Conservation (phyloP, 2,329 filamentous ascomycete genomes). For the Acrocalymma vagum region DNA sequence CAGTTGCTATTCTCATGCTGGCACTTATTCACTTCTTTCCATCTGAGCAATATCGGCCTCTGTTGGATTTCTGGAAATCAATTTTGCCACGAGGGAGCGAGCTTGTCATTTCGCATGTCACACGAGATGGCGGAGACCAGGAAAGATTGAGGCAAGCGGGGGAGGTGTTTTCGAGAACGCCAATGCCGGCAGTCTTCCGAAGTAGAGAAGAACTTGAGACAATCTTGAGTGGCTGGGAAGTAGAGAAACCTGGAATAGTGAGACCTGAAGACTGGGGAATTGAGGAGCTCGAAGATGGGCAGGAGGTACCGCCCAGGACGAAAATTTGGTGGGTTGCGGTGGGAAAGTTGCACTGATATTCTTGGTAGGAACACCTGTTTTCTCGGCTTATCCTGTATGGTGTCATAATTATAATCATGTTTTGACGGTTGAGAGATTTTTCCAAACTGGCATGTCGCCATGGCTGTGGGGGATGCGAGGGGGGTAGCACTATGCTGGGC, state of each 20-base stretch:
- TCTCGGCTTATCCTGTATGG: too few relatives aligned
- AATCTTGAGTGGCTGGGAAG: constrained; percentile 12
- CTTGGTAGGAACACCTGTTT: too few relatives aligned
- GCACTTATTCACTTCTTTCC: constrained; percentile 14
- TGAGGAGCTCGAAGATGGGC: constrained; percentile 5
- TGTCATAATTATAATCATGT: too few relatives aligned
- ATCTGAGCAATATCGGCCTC: constrained; percentile 4
- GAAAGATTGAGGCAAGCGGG: constrained; percentile 1
- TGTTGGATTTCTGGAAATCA: constrained; percentile 8
- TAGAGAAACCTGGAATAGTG: constrained; percentile 12
- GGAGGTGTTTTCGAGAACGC: constrained; percentile 4
- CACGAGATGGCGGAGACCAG: constrained; percentile 3
- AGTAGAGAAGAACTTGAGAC: constrained; percentile 3
- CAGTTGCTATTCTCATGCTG: constrained; percentile 12
- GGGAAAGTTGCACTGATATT: constrained; percentile 7
- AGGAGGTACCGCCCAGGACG: constrained; percentile 4
- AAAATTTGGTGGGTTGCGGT: constrained; percentile 9
- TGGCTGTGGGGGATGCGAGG: too few relatives aligned
- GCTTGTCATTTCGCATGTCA: constrained; percentile 12
- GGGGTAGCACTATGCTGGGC: too few relatives aligned
- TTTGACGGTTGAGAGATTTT: too few relatives aligned
- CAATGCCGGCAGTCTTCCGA: constrained; percentile 5
- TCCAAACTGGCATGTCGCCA: too few relatives aligned
- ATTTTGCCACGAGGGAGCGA: constrained; percentile 12
- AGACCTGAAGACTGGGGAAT: constrained; percentile 6